Evolutionary conservation across 768 basidiomycete species (phyloP).

Genomic region (Kwoniella sp.): DNA sequence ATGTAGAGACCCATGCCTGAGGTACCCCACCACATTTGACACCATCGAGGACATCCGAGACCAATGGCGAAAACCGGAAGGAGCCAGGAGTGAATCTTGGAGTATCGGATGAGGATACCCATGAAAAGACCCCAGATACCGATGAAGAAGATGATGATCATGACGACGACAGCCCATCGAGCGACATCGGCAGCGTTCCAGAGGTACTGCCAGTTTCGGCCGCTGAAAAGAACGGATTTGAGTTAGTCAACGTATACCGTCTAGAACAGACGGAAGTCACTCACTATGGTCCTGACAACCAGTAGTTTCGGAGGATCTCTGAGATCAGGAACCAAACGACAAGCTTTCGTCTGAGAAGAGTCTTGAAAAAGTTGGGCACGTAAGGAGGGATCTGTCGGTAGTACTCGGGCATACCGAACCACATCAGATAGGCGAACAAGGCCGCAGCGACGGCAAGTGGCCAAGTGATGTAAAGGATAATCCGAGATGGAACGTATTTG

Average conservation of each 20-base stretch:
- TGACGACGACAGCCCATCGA: conserved; percentile 77
- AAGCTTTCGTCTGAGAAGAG: conserved; percentile 84
- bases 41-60: conserved; percentile 91
- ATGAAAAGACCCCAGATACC: conserved; percentile 80
- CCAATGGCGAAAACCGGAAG: conserved; percentile 93
- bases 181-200: conserved; percentile 77
- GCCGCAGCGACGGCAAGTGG: conserved; percentile 76
- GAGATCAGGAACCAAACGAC: conserved; percentile 95
- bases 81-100: conserved; percentile 93
- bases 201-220: conserved; percentile 92
- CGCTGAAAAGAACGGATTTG: conserved; percentile 51
- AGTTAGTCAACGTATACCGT: conserved; percentile 64
- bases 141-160: conserved; percentile 82
- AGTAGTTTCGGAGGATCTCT: conserved; percentile 70
- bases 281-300: conserved; percentile 53
- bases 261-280: conserved; percentile 26
- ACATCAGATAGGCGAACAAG: conserved; percentile 77
- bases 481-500: conserved; percentile 72
- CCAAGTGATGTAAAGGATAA: conserved; percentile 79
- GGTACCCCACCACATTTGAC: conserved; percentile 96
- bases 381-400: conserved; percentile 78
- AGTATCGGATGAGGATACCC: conserved; percentile 70
- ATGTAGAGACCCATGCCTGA: conserved; percentile 90
- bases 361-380: conserved; percentile 87
- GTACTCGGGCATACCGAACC: conserved; percentile 80